Conservation (phyloP, 305 asterid species). For the Fraxinus velutina region DNA sequence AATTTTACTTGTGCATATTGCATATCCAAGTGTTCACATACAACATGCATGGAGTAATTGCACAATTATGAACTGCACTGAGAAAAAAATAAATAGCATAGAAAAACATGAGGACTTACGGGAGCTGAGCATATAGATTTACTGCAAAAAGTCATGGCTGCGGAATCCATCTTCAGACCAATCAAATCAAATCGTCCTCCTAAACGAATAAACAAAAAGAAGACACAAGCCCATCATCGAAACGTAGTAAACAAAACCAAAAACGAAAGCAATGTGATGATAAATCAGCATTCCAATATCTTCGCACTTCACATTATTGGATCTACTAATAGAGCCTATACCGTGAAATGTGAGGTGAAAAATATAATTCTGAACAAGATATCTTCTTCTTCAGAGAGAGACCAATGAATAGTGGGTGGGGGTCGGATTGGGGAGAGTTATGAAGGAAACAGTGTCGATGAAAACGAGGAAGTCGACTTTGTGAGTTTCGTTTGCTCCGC, state of each 20-base stretch:
- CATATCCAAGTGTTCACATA: background rate
- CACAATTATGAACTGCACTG: background rate
- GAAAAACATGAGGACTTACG: constrained; percentile 37
- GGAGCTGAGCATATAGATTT: constrained; percentile 63
- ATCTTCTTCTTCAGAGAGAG: background rate
- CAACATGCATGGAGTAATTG: background rate
- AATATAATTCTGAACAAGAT: constrained; percentile 9
- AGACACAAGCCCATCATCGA: constrained; percentile 9
- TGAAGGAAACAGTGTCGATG: constrained; percentile 53
- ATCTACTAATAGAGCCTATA: constrained; percentile 29
- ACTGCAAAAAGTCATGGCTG: constrained; percentile 59
- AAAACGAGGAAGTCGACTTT: constrained; percentile 40
- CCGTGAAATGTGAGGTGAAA: constrained; percentile 29
- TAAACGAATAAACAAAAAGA: constrained; percentile 17
- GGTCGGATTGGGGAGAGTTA: constrained; percentile 32
- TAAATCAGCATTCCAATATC: constrained; percentile 5
- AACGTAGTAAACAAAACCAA: constrained; percentile 13
- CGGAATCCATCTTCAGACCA: constrained; percentile 69
- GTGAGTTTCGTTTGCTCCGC: constrained; percentile 49
- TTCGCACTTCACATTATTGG: constrained; percentile 5
- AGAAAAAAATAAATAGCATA: background rate
- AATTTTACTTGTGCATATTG: background rate
- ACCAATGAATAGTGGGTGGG: background rate
- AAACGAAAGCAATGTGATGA: constrained; percentile 5
- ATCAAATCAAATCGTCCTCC: constrained; percentile 26